Evolutionary conservation across 768 basidiomycete species (phyloP).

Genomic region (Clitopilus passeckerianus): DNA sequence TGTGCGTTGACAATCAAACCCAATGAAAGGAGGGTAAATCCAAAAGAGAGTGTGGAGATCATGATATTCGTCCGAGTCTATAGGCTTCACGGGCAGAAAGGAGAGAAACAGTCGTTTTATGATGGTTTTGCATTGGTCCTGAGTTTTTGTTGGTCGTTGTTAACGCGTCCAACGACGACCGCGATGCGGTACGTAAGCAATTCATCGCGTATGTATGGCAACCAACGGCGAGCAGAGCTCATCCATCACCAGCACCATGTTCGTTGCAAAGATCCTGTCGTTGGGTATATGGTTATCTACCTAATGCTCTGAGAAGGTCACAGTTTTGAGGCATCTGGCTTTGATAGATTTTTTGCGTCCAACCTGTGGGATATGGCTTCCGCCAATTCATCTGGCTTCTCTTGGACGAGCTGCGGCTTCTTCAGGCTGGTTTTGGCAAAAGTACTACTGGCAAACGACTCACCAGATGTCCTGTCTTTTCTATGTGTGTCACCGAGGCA

Average conservation of each 20-base stretch:
- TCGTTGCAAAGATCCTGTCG: too few species aligned
- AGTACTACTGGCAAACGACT: not conserved
- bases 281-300: not conserved
- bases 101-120: not conserved
- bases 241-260: not conserved
- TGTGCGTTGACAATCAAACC: slow-evolving; percentile 2
- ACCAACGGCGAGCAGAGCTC: not conserved
- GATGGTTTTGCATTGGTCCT: not conserved
- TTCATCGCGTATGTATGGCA: not conserved
- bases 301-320: not conserved
- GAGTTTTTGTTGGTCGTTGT: not conserved
- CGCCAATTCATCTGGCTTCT: slow-evolving; percentile 21
- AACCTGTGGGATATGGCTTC: slow-evolving; percentile 17
- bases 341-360: slow-evolving; percentile 1
- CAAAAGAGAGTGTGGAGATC: not conserved
- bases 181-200: not conserved
- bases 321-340: slow-evolving; percentile 7
- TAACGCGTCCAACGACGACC: not conserved
- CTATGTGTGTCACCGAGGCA: slow-evolving; percentile 19
- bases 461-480: slow-evolving; percentile 23
- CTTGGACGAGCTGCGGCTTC: slow-evolving; percentile 20
- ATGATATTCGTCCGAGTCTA: not conserved
- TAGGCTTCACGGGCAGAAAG: not conserved
- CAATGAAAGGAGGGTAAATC: not conserved
- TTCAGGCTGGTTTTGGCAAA: not conserved